Conservation (phyloP, 2,329 filamentous ascomycete species). For the Annulohypoxylon truncatum region DNA sequence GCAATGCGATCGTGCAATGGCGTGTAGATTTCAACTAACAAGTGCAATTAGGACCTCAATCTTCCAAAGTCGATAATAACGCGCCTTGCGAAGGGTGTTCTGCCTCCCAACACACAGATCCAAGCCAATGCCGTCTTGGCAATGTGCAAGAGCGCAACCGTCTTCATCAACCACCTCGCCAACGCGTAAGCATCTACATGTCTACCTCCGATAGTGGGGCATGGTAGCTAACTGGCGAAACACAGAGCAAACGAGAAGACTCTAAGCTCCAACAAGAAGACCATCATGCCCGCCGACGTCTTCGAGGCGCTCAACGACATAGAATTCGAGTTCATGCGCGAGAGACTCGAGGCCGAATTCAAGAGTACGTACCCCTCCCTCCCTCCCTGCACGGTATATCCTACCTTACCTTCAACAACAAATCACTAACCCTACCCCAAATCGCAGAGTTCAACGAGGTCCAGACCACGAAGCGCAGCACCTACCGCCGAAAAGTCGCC, state of each 20-base stretch:
- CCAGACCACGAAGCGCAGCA: slow-evolving; percentile 79
- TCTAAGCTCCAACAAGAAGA: slow-evolving; percentile 76
- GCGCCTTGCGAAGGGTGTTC: slow-evolving; percentile 80
- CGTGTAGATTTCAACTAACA: slow-evolving; percentile 25
- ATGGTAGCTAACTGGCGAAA: background rate
- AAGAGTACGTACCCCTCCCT: slow-evolving; percentile 68
- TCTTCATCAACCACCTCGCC: slow-evolving; percentile 85
- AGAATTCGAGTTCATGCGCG: slow-evolving; percentile 78
- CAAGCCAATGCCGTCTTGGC: slow-evolving; percentile 84
- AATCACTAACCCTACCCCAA: slow-evolving; percentile 11
- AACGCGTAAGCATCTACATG: slow-evolving; percentile 68
- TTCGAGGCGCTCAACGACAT: slow-evolving; percentile 81
- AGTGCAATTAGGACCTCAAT: slow-evolving; percentile 70
- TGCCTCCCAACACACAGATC: slow-evolving; percentile 84
- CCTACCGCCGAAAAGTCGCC: slow-evolving; percentile 76
- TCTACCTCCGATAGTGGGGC: background rate
- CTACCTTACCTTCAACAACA: too few relatives aligned
- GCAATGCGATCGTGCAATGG: slow-evolving; percentile 15
- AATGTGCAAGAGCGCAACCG: slow-evolving; percentile 82
- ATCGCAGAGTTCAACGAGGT: slow-evolving; percentile 75
- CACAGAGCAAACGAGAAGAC: slow-evolving; percentile 79
- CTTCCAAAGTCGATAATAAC: slow-evolving; percentile 86
- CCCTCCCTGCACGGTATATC: too few relatives aligned
- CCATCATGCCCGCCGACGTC: slow-evolving; percentile 79
- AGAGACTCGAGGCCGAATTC: slow-evolving; percentile 78